Evolutionary conservation across 306 rosid genomes (phyloP).

Genomic region (Acacia acuminata): DNA sequence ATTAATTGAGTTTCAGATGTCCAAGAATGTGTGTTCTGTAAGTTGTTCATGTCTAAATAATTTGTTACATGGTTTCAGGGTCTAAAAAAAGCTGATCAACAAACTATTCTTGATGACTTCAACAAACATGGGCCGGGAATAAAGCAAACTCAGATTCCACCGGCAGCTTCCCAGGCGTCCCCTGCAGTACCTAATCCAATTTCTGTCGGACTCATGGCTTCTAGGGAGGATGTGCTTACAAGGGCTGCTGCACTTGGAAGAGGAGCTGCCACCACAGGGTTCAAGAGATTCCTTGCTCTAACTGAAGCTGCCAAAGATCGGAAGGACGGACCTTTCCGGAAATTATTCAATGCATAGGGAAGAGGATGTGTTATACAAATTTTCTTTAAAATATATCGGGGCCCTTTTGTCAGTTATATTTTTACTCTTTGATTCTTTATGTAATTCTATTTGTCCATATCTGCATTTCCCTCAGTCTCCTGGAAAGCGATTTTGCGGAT

Average conservation of each 20-base stretch:
- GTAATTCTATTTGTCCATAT: conserved; percentile 28
- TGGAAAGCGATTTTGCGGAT: not conserved
- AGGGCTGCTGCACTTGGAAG: conserved; percentile 99
- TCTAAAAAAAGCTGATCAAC: conserved; percentile 86
- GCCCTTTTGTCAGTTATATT: not conserved
- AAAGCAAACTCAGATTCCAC: conserved; percentile 62
- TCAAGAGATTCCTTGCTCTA: conserved; percentile 95
- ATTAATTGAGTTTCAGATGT: not conserved
- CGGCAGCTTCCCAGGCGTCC: conserved; percentile 52
- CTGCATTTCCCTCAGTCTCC: conserved; percentile 8
- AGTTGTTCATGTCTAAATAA: not conserved
- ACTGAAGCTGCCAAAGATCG: conserved; percentile 99
- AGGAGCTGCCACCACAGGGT: conserved; percentile 98
- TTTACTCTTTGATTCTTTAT: conserved; percentile 27
- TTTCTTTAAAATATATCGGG: not conserved
- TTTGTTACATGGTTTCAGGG: conserved; percentile 61
- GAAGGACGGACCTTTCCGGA: conserved; percentile 94
- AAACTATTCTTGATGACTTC: conserved; percentile 89
- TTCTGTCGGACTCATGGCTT: conserved; percentile 59
- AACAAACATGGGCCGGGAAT: conserved; percentile 91
- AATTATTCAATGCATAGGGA: conserved; percentile 75
- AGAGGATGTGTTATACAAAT: conserved; percentile 13
- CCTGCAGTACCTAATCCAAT: conserved; percentile 52
- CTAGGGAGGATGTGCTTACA: conserved; percentile 82
- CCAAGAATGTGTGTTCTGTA: conserved; percentile 9